phyloP scores from a whole-genome alignment of 257 asterid genomes.

The Solanum sitiens region DNA sequence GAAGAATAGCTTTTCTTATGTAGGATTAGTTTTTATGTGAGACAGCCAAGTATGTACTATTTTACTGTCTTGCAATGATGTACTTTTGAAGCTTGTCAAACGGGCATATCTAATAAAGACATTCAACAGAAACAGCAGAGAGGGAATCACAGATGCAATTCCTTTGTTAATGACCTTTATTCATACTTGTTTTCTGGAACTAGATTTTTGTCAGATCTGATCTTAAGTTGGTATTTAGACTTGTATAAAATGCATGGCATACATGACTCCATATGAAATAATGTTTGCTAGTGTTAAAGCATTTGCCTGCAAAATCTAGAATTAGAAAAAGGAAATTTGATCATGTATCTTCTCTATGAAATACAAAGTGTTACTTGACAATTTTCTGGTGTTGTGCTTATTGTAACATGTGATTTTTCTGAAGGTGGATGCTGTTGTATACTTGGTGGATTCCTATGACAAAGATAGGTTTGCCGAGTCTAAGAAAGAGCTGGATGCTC shows the following conservation, averaged over 20 bases:
- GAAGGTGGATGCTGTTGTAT: constrained; percentile 82
- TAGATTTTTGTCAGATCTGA: neutral
- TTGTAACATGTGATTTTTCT: neutral
- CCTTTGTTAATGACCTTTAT: neutral
- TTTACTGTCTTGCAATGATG: neutral
- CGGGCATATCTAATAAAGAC: neutral
- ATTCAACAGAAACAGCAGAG: neutral
- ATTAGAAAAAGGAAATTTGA: neutral
- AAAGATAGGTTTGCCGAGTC: constrained; percentile 76
- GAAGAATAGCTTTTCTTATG: neutral
- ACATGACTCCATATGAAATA: neutral
- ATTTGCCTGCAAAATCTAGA: neutral
- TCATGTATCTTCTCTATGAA: neutral
- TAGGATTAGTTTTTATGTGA: neutral
- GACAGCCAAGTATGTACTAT: neutral
- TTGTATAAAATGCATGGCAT: neutral
- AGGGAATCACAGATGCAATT: neutral
- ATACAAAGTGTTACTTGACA: neutral
- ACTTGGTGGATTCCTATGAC: constrained; percentile 70
- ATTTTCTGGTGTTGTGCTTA: neutral
- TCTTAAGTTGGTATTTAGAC: neutral
- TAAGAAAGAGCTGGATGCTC: constrained; percentile 73
- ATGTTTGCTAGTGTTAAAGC: neutral
- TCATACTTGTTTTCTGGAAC: neutral
- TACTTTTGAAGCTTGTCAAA: neutral